Evolutionary conservation across 2,329 filamentous ascomycete genomes (phyloP), one percentile per base, ranked within the genome.

Genomic region (Neofusicoccum laricinum): DNA sequence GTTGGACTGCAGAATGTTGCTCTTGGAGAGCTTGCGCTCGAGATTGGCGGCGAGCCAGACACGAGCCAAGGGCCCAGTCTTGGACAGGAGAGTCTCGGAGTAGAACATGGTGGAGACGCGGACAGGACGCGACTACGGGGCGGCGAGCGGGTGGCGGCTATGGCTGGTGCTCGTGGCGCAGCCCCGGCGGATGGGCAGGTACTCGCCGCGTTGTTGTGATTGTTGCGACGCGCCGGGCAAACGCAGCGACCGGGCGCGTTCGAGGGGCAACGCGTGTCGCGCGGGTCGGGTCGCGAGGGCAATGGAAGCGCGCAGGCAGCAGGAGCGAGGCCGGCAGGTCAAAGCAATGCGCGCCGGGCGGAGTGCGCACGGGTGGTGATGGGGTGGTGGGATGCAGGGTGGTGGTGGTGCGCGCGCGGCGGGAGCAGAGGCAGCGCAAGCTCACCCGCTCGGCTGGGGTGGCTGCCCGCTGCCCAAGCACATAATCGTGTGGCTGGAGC

Each of bases 11-110:
- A 99, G 78, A 70, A 98, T 95, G 73, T 97, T 93, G 68, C 92
- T 93, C 81, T 99, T 99, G 71, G 93, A 96, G 66, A 99, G 88
- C 82, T 98, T 99, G 84, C 94, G 93, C 86, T 98, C 95, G 69
- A 98, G 85, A 79, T 98, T 99, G 82, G 95, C 93, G 36, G 95
- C 97, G 67, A 98, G 87, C 95, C 95, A 99, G 81, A 98, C 93
- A 75, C 93, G 92, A 80, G 95, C 95, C 84, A 99, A 81, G 74
- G 95, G 94, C 83, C 95, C 95, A 72, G 92, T 97, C 88, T 97
- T 97, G 77, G 93, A 93, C 72, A 99, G 87, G 66, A 99, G 87
- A 63, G 92, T 93, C 83, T 97, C 93, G 62, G 95, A 97, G 79
- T 97, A 98, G 81, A 99, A 99, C 95, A 99, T 99, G 72, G 67